These are phyloP conservation scores for Deuterostichococcus epilithicus DNA, from an alignment of 139 green algal species.

Conservation along the genomic window DNA sequence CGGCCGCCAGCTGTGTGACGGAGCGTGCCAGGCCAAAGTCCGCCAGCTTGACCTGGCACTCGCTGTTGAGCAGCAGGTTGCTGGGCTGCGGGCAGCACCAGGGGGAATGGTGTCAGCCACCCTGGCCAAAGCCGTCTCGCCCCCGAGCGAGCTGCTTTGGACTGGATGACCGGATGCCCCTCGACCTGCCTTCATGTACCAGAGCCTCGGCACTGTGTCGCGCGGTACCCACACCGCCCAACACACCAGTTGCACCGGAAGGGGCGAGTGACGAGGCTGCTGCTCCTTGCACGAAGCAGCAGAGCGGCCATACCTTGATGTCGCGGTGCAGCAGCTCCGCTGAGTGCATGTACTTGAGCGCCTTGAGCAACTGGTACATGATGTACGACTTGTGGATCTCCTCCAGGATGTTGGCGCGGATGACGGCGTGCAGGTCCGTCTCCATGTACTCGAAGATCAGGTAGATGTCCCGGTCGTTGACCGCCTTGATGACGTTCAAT, in stretches of 20 bases:
- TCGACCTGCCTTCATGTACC: neutral
- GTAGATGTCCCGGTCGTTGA: conserved; percentile 96
- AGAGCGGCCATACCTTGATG: conserved; percentile 75
- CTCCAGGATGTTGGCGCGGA: conserved; percentile 93
- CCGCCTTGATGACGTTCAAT: conserved; percentile 92
- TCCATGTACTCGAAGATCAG: conserved; percentile 99
- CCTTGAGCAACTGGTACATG: conserved; percentile 98
- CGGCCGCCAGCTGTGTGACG: conserved; percentile 53
- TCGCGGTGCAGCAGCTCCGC: conserved; percentile 93
- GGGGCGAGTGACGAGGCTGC: too few relatives aligned
- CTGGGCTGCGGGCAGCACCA: conserved; percentile 61
- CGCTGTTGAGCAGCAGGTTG: conserved; percentile 97
- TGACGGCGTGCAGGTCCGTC: conserved; percentile 93
- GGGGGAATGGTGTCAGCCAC: neutral
- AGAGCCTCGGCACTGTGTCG: too few relatives aligned
- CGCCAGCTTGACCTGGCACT: conserved; percentile 96
- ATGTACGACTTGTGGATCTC: conserved; percentile 98
- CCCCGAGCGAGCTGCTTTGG: neutral
- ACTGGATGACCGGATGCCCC: neutral
- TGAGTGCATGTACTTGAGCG: conserved; percentile 97
- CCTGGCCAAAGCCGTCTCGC: neutral
- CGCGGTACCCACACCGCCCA: too few relatives aligned
- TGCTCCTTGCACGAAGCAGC: neutral
- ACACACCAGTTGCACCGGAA: neutral
- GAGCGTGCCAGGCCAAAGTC: conserved; percentile 93